Conservation (phyloP, 2,329 filamentous ascomycete species). For the Fusarium sp. region DNA sequence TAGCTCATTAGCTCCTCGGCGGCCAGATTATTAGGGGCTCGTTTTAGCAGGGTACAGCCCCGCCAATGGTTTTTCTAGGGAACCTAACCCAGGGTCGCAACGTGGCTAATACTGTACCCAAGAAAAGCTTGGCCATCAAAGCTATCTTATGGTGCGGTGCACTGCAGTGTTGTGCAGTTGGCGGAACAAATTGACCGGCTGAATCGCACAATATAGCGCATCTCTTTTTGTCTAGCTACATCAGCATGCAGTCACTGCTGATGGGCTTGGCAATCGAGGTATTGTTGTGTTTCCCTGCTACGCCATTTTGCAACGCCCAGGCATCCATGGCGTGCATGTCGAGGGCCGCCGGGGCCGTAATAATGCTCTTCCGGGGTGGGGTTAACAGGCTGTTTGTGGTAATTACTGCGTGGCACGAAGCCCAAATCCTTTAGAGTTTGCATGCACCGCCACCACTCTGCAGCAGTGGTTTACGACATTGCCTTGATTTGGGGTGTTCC, state of each 20-base stretch:
- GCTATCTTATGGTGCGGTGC: not conserved
- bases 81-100: not conserved
- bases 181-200: not conserved
- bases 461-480: not conserved
- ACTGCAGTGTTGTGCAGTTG: not conserved
- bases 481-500: not conserved
- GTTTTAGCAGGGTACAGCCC: constrained; percentile 10
- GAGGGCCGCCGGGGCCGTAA: constrained; percentile 7
- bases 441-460: constrained; percentile 19
- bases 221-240: not conserved
- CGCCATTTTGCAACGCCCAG: constrained; percentile 11
- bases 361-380: constrained; percentile 15
- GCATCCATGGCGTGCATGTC: not conserved
- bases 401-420: constrained; percentile 6
- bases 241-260: not conserved
- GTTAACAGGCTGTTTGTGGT: not conserved
- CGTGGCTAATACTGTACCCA: constrained; percentile 5
- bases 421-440: not conserved
- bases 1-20: constrained; percentile 11
- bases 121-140: not conserved
- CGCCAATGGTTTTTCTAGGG: not conserved
- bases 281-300: not conserved
- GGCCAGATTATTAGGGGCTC: constrained; percentile 20
- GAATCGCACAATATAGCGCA: not conserved
- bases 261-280: not conserved